Base-by-base conservation (phyloP, 176 grass and related monocot species). In the Lolium multiflorum region DNA sequence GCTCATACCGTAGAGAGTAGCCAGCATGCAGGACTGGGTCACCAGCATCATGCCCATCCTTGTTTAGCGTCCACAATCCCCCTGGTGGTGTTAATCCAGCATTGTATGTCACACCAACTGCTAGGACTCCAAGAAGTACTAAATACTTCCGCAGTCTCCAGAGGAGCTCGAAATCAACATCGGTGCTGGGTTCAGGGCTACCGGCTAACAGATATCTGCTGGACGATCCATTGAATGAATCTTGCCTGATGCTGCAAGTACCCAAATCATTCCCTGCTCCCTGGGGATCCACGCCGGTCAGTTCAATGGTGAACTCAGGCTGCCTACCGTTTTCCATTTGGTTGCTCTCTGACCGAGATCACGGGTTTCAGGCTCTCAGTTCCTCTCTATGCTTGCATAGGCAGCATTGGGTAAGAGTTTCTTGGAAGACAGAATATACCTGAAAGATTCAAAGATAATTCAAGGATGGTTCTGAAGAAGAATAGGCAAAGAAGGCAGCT, bases 61-160 rank as follows among this genome's bases (percentile, higher is more conserved):
- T 48, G 15, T 86, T 81, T 0, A 21, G 6, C 43, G 26, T 37
- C 65, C 82, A 85, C 16, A 77, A 81, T 15, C 82, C 79, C 14
- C 82, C 86, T 1, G 82, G 86, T n/a, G 82, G 87, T 17, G 54
- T 81, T 54, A 92, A 71, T 18, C 90, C 87, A 81, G 87, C 56
- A 92, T 81, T 89, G 55, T 88, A 92, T 86, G 83, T 88, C 46
- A 92, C 82, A 75, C 20, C 17, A 39, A 90, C 89, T 58, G 84
- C 80, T 57, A 90, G 38, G 44, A 58, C 70, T 16, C 65, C 80
- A 47, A 83, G 89, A 11, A 91, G 48, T 6, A 91, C 31, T n/a
- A 91, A 61, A 74, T 91, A 91, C 75, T 91, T 91, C 9, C 84
- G 84, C 56, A 91, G 7, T 37, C 57, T 83, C 89, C 89, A 87